Base-by-base conservation (phyloP, 2,329 filamentous ascomycete genomes). In the Mycosphaerella arachidis region DNA sequence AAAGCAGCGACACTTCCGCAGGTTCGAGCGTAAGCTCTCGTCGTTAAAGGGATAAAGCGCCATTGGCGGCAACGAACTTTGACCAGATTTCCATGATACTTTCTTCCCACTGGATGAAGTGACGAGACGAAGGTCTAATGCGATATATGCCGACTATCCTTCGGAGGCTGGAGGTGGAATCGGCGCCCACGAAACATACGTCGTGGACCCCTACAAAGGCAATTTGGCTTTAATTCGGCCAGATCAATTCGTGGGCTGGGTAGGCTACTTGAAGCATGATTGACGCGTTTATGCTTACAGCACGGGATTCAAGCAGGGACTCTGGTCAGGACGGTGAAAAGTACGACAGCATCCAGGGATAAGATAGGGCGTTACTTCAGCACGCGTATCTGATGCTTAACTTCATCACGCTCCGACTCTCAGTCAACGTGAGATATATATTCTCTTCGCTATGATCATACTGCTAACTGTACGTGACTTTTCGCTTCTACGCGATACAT, bases 171-270 rank as follows among this genome's bases (percentile, higher is more conserved):
- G 10, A 4, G 53, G 4, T 12, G 37, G n/a, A 30, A 30, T n/a
- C 6, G 40, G 45, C 5, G 48, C 48, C 10, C 58, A 63, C 46
- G 9, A 45, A 6, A 27, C 20, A 3, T 59, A 54, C 16, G 53
- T 43, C 12, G 43, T 62, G 18, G 60, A 35, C 29, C 20, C 20
- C 5, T 35, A 58, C 43, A n/a, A 48, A 24, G 57, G 57, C n/a
- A 54, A 50, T 16, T 9, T 63, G 45, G 57, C 46, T 31, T 18
- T 60, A 7, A 51, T 63, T 16, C 45, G 61, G 30, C 61, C 61
- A 13, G 57, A 63, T 54, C 61, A 63, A 46, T 35, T 58, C 20
- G 48, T 60, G 37, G 48, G 55, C 6, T 63, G 57, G 57, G 46
- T n/a, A n/a, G n/a, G n/a, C n/a, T n/a, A n/a, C n/a, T n/a, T n/a